Conservation (phyloP, 768 basidiomycete species). For the Collybia mongolica region DNA sequence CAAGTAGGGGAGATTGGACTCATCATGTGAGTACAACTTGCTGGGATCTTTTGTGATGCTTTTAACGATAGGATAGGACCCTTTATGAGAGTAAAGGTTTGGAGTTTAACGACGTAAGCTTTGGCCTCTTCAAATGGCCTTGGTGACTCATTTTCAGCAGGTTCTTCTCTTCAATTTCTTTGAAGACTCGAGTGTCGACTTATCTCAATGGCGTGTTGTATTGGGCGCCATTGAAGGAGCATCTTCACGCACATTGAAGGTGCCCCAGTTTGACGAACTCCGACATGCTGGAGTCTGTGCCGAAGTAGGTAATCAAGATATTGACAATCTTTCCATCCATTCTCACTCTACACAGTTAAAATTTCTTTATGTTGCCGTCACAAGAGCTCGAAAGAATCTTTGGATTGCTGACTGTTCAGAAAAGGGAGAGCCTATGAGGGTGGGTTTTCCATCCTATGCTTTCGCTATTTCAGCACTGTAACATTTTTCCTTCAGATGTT, state of each 20-base stretch:
- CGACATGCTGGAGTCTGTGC: slow-evolving; percentile 56
- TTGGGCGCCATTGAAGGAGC: slow-evolving; percentile 6
- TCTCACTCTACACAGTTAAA: slow-evolving; percentile 50
- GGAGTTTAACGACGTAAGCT: slow-evolving; percentile 69
- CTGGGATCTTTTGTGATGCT: no score
- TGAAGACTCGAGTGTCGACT: slow-evolving; percentile 52
- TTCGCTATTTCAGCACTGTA: no score
- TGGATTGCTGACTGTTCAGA: slow-evolving; percentile 68
- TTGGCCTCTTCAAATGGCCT: slow-evolving; percentile 17
- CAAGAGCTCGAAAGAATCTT: slow-evolving; percentile 64
- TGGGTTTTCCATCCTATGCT: no score
- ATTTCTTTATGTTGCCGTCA: slow-evolving; percentile 68
- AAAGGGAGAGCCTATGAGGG: slow-evolving; percentile 57
- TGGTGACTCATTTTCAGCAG: slow-evolving; percentile 27
- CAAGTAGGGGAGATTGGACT: slow-evolving; percentile 59
- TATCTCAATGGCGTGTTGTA: slow-evolving; percentile 59
- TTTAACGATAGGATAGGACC: slow-evolving; percentile 32
- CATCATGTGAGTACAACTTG: slow-evolving; percentile 51
- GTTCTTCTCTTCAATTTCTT: slow-evolving; percentile 79
- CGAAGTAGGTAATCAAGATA: slow-evolving; percentile 39
- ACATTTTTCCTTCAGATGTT: slow-evolving; percentile 47
- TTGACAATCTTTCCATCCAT: neutral
- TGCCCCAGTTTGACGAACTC: slow-evolving; percentile 47
- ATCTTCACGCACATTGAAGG: slow-evolving; percentile 20
- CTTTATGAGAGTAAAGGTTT: slow-evolving; percentile 66